A percentile compares a stretch with the other conserved stretches of the same genome.
Evolutionary conservation across 2,329 filamentous ascomycete genomes (phyloP).

Genomic region (Cladophialophora chaetospira): DNA sequence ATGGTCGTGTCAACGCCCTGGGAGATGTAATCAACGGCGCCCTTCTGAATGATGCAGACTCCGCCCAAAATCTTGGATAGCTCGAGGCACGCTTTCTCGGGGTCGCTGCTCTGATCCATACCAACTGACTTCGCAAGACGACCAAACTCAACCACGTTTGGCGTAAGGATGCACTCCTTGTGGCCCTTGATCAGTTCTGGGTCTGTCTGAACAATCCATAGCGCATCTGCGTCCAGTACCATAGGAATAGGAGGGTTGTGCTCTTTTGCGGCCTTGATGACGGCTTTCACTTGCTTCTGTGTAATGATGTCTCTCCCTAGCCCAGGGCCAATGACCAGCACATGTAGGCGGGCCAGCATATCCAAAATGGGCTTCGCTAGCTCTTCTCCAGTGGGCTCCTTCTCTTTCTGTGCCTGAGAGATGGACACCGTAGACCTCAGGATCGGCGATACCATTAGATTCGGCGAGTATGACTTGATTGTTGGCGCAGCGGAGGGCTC

Average conservation of each 20-base stretch:
- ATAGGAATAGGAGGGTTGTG: slow-evolving; percentile 66
- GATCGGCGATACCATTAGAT: slow-evolving; percentile 96
- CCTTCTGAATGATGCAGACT: slow-evolving; percentile 91
- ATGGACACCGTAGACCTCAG: slow-evolving; percentile 74
- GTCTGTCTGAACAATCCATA: slow-evolving; percentile 73
- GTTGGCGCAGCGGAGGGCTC: slow-evolving; percentile 81
- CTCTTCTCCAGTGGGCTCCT: slow-evolving; percentile 58
- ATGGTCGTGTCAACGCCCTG: slow-evolving; percentile 72
- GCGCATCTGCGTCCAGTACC: slow-evolving; percentile 87
- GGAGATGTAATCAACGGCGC: slow-evolving; percentile 78
- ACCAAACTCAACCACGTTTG: slow-evolving; percentile 91
- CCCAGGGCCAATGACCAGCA: slow-evolving; percentile 89
- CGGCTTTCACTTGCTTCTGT: slow-evolving; percentile 77
- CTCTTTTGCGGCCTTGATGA: slow-evolving; percentile 76
- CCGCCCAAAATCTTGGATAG: slow-evolving; percentile 78
- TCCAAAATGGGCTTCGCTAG: slow-evolving; percentile 71
- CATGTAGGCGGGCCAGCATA: slow-evolving; percentile 85
- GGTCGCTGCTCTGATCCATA: slow-evolving; percentile 52
- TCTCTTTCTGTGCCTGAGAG: slow-evolving; percentile 52
- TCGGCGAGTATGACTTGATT: slow-evolving; percentile 97
- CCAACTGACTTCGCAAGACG: slow-evolving; percentile 75
- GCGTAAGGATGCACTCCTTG: slow-evolving; percentile 81
- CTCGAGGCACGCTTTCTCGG: slow-evolving; percentile 61
- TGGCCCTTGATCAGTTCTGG: slow-evolving; percentile 81
- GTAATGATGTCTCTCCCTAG: slow-evolving; percentile 87